Base-by-base conservation (phyloP, 1,139 yeast genomes). In the Hansenula sp. region DNA sequence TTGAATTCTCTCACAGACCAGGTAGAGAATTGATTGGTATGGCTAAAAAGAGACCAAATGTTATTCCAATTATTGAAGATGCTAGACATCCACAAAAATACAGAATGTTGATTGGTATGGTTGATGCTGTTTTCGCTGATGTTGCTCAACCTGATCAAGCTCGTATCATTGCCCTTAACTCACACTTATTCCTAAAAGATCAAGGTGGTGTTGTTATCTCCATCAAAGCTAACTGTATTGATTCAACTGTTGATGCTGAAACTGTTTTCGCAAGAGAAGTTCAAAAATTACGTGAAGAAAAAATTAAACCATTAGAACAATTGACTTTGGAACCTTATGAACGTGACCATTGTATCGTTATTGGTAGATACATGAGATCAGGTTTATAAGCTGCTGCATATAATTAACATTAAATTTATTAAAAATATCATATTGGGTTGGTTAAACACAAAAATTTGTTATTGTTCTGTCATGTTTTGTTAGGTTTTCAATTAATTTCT, bases 71-170 rank as follows among this genome's bases (percentile, higher is more conserved):
- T 68, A 90, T 92, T 66, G 98, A 92, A 71, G 98, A 92, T 73
- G 98, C 98, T 56, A 92, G 98, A 77, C 98, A 92, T 73, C 98
- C 98, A 60, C 98, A 92, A 69, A 92, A 94, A 71, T 92, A 92
- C 82, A 84, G 98, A 76, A 92, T 92, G 97, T 79, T 92, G 61
- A 77, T 92, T 51, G 96, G 97, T 60, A 92, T 92, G 98, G 97
- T 92, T 53, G 98, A 94, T 68, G 88, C 82, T 62, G 97, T 92
- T 49, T 92, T 92, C 61, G 98, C 98, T 53, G 98, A 92, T 78
- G 98, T 92, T 66, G 98, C 98, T 55, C 98, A 92, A 76, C 98
- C 98, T 39, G 98, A 92, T 74, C 98, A 92, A 75, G 98, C 98
- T 57, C 95, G 98, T 83, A 94, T 92, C 66, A 90, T 94, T 68